phyloP scores from a whole-genome alignment of 2,329 filamentous ascomycete species.

The Fusarium xyrophilum region DNA sequence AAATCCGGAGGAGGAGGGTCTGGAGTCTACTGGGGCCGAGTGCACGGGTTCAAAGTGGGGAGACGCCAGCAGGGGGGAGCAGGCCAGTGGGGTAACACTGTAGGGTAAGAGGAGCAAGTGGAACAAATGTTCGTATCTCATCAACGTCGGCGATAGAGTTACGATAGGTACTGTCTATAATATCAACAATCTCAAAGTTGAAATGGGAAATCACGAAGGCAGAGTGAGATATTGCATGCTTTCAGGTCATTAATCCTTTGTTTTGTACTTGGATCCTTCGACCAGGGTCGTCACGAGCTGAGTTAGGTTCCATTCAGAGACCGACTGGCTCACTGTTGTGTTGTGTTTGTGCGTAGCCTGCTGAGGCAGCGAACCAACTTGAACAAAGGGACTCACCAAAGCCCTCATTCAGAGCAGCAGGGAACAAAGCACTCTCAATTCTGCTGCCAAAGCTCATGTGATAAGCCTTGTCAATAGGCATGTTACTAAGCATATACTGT shows the following conservation, averaged over 20 bases:
- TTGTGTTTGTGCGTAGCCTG: no score
- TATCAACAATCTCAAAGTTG: background rate
- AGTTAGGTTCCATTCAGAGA: background rate
- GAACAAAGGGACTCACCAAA: background rate
- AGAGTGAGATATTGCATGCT: background rate
- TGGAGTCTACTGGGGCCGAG: slow-evolving; percentile 25
- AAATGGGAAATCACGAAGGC: background rate
- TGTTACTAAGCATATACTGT: background rate
- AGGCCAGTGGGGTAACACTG: background rate
- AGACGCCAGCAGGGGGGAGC: slow-evolving; percentile 10
- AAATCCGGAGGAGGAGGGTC: slow-evolving; percentile 26
- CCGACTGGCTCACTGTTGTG: background rate
- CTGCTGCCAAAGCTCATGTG: background rate
- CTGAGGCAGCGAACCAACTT: background rate
- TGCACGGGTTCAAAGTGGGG: slow-evolving; percentile 10
- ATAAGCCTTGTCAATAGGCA: background rate
- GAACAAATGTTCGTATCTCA: background rate
- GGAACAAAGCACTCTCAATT: background rate
- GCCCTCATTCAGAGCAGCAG: background rate
- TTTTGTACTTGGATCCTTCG: background rate
- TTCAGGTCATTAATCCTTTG: background rate
- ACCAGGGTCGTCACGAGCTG: background rate
- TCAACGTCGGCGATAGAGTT: background rate
- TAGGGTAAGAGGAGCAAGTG: slow-evolving; percentile 3
- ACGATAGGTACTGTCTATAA: background rate